A percentile compares a stretch with the other conserved stretches of the same genome.
Evolutionary conservation across 176 grass and related monocot genomes (phyloP).

Genomic region (Raddia distichophylla): DNA sequence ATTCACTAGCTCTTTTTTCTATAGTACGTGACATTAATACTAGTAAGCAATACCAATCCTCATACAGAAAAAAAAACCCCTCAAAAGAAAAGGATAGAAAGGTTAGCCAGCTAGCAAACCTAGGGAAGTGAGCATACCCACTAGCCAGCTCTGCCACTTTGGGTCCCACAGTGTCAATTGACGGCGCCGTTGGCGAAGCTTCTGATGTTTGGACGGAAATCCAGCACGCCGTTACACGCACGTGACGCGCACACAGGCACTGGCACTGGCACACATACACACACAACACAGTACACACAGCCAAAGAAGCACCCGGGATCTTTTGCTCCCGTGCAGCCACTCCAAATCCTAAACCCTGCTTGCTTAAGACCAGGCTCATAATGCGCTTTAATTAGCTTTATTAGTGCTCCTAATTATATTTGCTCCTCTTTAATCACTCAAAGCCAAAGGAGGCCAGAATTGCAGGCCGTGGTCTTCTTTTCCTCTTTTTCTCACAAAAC

Average conservation of each 20-base stretch:
- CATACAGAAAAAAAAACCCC: background rate
- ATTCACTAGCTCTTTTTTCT: too few species aligned
- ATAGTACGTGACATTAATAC: background rate
- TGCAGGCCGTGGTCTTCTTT: background rate
- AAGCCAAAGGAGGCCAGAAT: conserved; percentile 22
- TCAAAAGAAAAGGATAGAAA: background rate
- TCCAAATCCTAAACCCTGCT: conserved; percentile 22
- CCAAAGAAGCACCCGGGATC: background rate
- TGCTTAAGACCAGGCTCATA: conserved; percentile 47
- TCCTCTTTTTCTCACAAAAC: background rate
- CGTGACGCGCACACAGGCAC: conserved; percentile 21
- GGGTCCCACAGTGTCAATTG: background rate
- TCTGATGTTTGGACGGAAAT: conserved; percentile 10
- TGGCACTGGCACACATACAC: too few species aligned
- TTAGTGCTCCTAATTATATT: conserved; percentile 46
- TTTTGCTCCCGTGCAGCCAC: conserved; percentile 27
- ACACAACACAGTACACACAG: background rate
- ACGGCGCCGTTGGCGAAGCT: conserved; percentile 53
- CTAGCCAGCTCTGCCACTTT: background rate
- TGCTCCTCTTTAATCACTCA: conserved; percentile 42
- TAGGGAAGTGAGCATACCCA: conserved; percentile 6
- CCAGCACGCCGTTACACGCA: conserved; percentile 10
- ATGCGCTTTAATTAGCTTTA: conserved; percentile 44
- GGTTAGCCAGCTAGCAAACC: background rate
- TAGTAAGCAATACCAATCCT: background rate